Evolutionary conservation across 768 basidiomycete species (phyloP).

Genomic region (Rhodocollybia butyracea): DNA sequence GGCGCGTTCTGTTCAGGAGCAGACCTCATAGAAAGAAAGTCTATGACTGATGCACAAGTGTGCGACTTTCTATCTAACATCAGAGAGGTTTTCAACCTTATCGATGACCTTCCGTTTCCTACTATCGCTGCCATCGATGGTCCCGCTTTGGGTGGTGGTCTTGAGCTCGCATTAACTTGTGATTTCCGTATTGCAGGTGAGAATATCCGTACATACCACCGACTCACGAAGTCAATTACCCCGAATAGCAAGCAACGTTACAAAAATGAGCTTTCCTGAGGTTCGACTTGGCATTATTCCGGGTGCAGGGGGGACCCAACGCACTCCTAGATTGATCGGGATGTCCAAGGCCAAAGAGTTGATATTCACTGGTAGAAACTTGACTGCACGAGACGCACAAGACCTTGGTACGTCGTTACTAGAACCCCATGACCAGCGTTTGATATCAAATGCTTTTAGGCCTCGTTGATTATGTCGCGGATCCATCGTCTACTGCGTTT

Average conservation of each 20-base stretch:
- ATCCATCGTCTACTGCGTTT: conserved; percentile 3
- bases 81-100: conserved; percentile 9
- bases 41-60: conserved; percentile 52
- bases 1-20: conserved; percentile 66
- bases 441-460: neutral
- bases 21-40: conserved; percentile 57
- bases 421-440: conserved; percentile 1
- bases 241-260: conserved; percentile 26
- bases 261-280: conserved; percentile 61
- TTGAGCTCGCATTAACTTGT: conserved; percentile 61
- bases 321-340: conserved; percentile 54
- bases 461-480: conserved; percentile 50
- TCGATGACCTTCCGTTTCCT: conserved; percentile 55
- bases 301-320: conserved; percentile 62
- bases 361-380: conserved; percentile 50
- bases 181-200: conserved; percentile 63
- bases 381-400: conserved; percentile 45
- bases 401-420: conserved; percentile 17
- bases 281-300: conserved; percentile 58
- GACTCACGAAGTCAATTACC: neutral
- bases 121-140: conserved; percentile 72
- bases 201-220: conserved; percentile 10
- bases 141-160: conserved; percentile 63
- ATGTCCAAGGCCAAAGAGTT: conserved; percentile 55
- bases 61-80: conserved; percentile 46